Percentiles rank a stretch among this genome's conserved stretches.
Evolutionary conservation across 2,329 filamentous ascomycete genomes (phyloP).

Genomic region (Trichophyton equinum): DNA sequence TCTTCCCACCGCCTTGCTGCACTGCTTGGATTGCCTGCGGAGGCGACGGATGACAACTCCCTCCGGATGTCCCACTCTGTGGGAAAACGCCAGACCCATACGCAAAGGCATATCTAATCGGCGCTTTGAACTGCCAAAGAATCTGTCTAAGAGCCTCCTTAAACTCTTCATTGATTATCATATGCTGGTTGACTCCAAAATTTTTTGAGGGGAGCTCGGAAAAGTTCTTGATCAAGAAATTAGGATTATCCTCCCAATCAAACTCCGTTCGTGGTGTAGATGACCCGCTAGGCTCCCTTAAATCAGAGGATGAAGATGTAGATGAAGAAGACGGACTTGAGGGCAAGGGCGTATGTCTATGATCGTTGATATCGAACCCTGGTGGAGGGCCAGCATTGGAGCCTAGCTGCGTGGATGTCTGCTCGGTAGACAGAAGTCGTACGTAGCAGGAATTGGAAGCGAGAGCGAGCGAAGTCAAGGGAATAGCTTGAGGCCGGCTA

Average conservation of each 20-base stretch:
- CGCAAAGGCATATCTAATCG: conserved; percentile 91
- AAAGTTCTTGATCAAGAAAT: conserved; percentile 60
- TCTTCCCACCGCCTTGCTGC: conserved; percentile 79
- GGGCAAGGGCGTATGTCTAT: conserved; percentile 10
- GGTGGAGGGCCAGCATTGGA: conserved; percentile 7
- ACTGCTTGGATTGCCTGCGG: conserved; percentile 69
- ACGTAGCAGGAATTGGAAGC: conserved; percentile 7
- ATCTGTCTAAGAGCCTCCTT: conserved; percentile 81
- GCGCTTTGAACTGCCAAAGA: conserved; percentile 80
- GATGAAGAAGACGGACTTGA: conserved; percentile 7
- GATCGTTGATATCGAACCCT: conserved; percentile 13
- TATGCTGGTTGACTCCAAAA: conserved; percentile 93
- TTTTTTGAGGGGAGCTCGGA: conserved; percentile 62
- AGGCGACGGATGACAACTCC: conserved; percentile 62
- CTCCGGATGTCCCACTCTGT: conserved; percentile 43
- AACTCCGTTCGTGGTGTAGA: conserved; percentile 17
- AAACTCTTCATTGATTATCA: conserved; percentile 89
- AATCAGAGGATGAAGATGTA: background rate
- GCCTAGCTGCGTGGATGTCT: conserved; percentile 13
- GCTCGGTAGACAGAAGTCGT: conserved; percentile 23
- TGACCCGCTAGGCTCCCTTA: conserved; percentile 19
- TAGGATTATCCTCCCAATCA: conserved; percentile 65
- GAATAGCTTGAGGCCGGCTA: conserved; percentile 15
- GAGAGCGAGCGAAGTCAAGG: conserved; percentile 13
- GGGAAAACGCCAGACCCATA: conserved; percentile 96